Base-by-base conservation (phyloP, 805 yeast species). In the Zygoascus flipseniorum region DNA sequence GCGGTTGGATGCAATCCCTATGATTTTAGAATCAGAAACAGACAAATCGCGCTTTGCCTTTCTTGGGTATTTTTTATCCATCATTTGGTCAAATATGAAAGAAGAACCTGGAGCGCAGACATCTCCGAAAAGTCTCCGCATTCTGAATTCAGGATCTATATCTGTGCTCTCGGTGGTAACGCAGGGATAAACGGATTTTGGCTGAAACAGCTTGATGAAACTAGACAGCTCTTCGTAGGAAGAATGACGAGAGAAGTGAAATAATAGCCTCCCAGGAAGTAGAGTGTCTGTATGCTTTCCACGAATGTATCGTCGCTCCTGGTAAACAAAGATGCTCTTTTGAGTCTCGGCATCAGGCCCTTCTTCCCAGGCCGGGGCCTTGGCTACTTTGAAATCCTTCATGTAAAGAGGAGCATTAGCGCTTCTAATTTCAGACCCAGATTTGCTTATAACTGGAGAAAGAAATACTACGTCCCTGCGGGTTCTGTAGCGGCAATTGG, bases 161-260 rank as follows among this genome's bases (percentile, higher is more conserved):
- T 41, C 28, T 13, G 47, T 14, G 16, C 48, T 52, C 5, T 31
- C 18, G 11, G 52, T 52, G 28, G 52, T 48, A 46, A 50, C 50
- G 46, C 56, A 56, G 1, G 62, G 61, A 50, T 58, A 58, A 14
- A 60, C 62, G 6, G 51, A 43, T 41, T 43, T 50, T 1, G 61
- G 61, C 2, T 55, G 46, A 48, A 68, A 62, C 39, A 58, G 13
- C 2, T 47, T 46, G 2, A 59, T 41, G 5, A 68, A 56, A 8
- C 50, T 48, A 19, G 50, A 5, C 10, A 66, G 49, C 45, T 66
- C 70, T 0, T 58, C 56, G 42, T 53, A 56, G 0, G 70, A 68
- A 4, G 70, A 64, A 48, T 68, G 71, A 9, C 70, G 52, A 4
- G 70, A 66, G 49, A 65, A 67, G 32, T 54, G 50, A 52, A 60